Evolutionary conservation across 1,139 yeast genomes (phyloP).

Genomic region (Casaregolazyma lundiana): DNA sequence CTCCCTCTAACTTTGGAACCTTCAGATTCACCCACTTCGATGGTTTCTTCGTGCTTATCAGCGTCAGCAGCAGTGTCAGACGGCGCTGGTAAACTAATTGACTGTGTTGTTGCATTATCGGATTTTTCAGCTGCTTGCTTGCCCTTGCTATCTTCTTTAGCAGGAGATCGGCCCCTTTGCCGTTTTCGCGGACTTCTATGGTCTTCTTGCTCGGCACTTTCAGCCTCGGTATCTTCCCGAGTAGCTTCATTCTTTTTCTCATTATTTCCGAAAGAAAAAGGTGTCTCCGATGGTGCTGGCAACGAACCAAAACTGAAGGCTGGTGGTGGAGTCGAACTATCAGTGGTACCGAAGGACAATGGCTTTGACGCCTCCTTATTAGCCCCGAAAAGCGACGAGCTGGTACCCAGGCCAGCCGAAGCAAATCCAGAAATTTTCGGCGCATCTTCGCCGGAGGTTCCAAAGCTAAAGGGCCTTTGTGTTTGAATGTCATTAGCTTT

Average conservation of each 20-base stretch:
- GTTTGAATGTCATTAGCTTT: background rate
- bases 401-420: background rate
- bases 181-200: background rate
- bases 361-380: background rate
- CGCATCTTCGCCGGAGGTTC: slow-evolving; percentile 7
- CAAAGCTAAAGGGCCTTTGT: slow-evolving; percentile 5
- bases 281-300: background rate
- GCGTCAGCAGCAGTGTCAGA: background rate
- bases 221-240: background rate
- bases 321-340: slow-evolving; percentile 13
- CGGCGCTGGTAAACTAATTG: background rate
- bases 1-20: background rate
- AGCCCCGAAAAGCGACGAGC: slow-evolving; percentile 2
- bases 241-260: background rate
- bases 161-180: background rate
- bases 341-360: slow-evolving; percentile 28
- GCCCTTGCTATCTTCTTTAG: background rate
- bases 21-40: too few species aligned
- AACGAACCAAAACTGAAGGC: slow-evolving; percentile 13
- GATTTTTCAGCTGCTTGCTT: background rate
- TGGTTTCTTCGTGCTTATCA: too few species aligned
- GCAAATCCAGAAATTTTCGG: slow-evolving; percentile 22
- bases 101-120: background rate
- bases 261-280: background rate
- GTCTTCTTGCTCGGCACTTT: background rate